phyloP scores from a whole-genome alignment of 2,329 filamentous ascomycete species.

The Penicillium hesseltinei region DNA sequence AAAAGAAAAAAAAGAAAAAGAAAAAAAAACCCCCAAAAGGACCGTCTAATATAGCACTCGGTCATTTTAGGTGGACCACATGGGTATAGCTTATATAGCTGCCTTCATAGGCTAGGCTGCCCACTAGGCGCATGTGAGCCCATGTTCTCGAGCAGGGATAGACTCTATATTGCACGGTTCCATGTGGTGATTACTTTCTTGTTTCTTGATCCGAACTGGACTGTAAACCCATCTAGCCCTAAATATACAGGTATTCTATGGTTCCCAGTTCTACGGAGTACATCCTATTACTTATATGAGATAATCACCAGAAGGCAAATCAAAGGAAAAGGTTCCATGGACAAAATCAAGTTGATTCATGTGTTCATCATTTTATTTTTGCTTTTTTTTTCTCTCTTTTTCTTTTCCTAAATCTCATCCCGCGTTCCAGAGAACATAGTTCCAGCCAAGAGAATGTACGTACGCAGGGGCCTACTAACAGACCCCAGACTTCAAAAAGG shows the following conservation, averaged over 20 bases:
- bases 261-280: background rate
- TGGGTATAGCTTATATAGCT: constrained; percentile 18
- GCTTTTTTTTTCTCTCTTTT: background rate
- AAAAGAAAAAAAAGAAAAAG: background rate
- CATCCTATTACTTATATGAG: background rate
- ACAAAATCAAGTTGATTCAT: background rate
- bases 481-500: constrained; percentile 1
- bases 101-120: constrained; percentile 18
- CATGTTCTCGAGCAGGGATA: background rate
- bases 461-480: background rate
- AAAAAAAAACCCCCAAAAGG: background rate
- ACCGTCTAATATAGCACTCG: constrained; percentile 13
- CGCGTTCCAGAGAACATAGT: constrained; percentile 1
- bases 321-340: background rate
- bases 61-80: constrained; percentile 9
- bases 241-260: background rate
- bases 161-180: background rate
- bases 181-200: background rate
- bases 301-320: background rate
- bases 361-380: background rate
- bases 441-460: background rate
- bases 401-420: background rate
- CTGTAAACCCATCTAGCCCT: background rate
- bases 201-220: too few species aligned
- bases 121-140: constrained; percentile 1